These are phyloP conservation scores for Medicago truncatula DNA, from an alignment of 306 rosid species.

Conservation along the genomic window DNA sequence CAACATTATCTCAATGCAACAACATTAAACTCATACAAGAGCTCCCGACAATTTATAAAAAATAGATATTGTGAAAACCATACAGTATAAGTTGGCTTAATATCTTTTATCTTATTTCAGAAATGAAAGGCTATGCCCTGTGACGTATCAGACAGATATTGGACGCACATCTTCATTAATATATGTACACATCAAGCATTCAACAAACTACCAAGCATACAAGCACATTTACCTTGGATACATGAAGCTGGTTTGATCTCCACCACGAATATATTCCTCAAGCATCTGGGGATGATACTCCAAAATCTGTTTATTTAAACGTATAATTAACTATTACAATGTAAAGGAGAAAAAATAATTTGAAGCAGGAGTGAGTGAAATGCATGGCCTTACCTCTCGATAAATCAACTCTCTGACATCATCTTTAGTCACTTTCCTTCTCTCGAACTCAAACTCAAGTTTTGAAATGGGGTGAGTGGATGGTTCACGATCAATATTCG, in stretches of 20 bases:
- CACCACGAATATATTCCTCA: constrained; percentile 88
- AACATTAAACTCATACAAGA: constrained; percentile 19
- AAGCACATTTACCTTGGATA: constrained; percentile 79
- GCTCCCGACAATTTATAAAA: constrained; percentile 4
- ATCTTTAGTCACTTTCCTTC: constrained; percentile 87
- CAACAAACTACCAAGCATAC: constrained; percentile 32
- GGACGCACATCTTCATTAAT: constrained; percentile 26
- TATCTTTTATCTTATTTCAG: constrained; percentile 4
- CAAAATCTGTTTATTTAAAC: constrained; percentile 71
- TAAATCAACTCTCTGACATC: constrained; percentile 97
- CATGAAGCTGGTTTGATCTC: constrained; percentile 97
- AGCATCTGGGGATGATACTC: constrained; percentile 99
- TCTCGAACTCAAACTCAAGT: constrained; percentile 97
- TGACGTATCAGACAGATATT: constrained; percentile 18
- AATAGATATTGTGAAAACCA: background rate
- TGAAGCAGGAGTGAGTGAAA: constrained; percentile 39
- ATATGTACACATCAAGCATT: constrained; percentile 10
- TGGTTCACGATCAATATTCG: constrained; percentile 87
- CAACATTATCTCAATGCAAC: constrained; percentile 4
- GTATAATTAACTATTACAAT: constrained; percentile 34
- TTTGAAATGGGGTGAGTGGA: constrained; percentile 92
- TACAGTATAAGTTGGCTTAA: constrained; percentile 7
- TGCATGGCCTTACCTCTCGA: constrained; percentile 70
- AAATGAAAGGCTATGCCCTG: constrained; percentile 24
- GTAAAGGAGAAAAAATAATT: constrained; percentile 7